These are phyloP conservation scores for Thelonectria discophora DNA, from an alignment of 2,329 filamentous ascomycete genomes.

Conservation along the genomic window DNA sequence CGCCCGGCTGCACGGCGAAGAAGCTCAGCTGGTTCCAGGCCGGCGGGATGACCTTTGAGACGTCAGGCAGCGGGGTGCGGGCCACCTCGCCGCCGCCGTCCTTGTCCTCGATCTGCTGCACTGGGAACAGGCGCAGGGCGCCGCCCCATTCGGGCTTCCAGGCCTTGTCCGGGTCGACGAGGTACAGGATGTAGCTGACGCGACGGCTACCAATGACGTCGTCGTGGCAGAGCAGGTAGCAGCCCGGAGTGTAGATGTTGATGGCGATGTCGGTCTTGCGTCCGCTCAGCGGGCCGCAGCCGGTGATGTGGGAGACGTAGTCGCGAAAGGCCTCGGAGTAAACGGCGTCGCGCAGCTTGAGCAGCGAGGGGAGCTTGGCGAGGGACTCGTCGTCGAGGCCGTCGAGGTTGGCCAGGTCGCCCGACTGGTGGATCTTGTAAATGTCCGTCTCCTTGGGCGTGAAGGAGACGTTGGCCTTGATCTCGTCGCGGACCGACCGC, in stretches of 20 bases:
- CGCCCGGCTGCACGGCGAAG: conserved; percentile 97
- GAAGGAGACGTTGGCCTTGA: conserved; percentile 90
- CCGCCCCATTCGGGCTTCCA: conserved; percentile 96
- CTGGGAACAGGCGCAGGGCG: conserved; percentile 86
- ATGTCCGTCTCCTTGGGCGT: conserved; percentile 99
- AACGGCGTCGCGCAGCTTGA: conserved; percentile 89
- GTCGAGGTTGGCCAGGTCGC: conserved; percentile 95
- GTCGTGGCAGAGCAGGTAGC: conserved; percentile 95
- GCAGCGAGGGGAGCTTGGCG: conserved; percentile 85
- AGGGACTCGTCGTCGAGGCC: conserved; percentile 89
- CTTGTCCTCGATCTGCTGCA: conserved; percentile 65
- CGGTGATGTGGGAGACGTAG: conserved; percentile 87
- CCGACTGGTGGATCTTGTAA: conserved; percentile 99
- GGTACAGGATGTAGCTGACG: conserved; percentile 96
- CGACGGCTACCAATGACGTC: conserved; percentile 97
- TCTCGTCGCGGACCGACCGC: conserved; percentile 86
- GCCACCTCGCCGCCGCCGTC: conserved; percentile 79
- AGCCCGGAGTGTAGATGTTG: conserved; percentile 97
- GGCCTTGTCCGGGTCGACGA: conserved; percentile 88
- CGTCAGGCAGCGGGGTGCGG: conserved; percentile 81
- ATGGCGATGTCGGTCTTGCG: conserved; percentile 99
- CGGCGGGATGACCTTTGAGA: conserved; percentile 84
- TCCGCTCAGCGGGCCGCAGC: conserved; percentile 86
- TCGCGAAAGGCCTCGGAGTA: conserved; percentile 91
- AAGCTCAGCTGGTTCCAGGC: conserved; percentile 98